Evolutionary conservation across 2,329 filamentous ascomycete genomes (phyloP).

Genomic region (Xylariaceae sp.): DNA sequence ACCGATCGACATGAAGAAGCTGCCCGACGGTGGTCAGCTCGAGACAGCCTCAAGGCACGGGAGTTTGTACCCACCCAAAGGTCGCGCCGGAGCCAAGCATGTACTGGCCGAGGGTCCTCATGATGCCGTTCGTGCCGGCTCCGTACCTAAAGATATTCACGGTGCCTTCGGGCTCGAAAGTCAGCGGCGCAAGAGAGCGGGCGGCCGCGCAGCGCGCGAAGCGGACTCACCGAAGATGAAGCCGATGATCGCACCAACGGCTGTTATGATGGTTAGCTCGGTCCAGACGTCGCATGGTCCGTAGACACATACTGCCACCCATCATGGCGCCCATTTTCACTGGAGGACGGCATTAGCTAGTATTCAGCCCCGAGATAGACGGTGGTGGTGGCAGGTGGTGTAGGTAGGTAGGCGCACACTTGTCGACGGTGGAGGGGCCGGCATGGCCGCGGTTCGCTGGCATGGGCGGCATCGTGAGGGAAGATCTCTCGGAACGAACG

Average conservation of each 20-base stretch:
- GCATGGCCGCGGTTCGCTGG: constrained; percentile 42
- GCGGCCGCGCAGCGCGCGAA: not conserved
- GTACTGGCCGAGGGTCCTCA: constrained; percentile 90
- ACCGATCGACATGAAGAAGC: constrained; percentile 98
- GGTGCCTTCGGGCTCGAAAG: constrained; percentile 60
- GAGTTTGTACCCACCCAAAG: constrained; percentile 63
- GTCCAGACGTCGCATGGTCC: too few relatives aligned
- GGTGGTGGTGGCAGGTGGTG: too few relatives aligned
- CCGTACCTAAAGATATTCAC: constrained; percentile 95
- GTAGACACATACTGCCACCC: constrained; percentile 79
- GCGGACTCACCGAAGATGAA: constrained; percentile 77
- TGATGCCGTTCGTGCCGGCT: constrained; percentile 85
- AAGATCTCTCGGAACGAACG: not conserved
- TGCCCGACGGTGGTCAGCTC: constrained; percentile 24
- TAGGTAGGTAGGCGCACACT: constrained; percentile 53
- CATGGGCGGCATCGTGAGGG: constrained; percentile 44
- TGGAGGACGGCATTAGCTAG: too few relatives aligned
- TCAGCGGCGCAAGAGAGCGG: constrained; percentile 7
- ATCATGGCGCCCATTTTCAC: constrained; percentile 99
- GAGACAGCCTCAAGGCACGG: not conserved
- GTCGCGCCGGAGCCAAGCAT: constrained; percentile 93
- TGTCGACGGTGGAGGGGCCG: constrained; percentile 63
- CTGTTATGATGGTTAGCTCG: too few relatives aligned
- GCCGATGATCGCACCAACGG: constrained; percentile 91
- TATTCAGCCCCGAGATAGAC: too few relatives aligned